These are phyloP conservation scores for Lagenidium giganteum DNA, from an alignment of 352 stramenopile genomes.

Conservation along the genomic window DNA sequence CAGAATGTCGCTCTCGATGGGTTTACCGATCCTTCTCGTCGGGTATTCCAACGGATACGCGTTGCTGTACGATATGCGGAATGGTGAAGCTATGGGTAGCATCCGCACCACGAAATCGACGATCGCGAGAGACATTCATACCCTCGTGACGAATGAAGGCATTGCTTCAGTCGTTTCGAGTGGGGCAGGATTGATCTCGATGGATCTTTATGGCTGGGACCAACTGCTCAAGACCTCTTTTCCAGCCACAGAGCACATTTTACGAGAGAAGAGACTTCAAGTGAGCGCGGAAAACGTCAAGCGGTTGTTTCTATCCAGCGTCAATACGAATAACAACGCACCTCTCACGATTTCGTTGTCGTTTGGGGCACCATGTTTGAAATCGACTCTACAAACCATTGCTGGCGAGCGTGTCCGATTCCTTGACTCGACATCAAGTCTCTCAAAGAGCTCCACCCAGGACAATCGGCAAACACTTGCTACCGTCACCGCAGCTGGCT, in stretches of 20 bases:
- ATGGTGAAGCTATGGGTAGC: conserved; percentile 33
- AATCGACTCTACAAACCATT: conserved; percentile 7
- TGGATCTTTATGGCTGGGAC: conserved; percentile 28
- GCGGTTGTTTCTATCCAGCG: conserved; percentile 20
- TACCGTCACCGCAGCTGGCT: not conserved
- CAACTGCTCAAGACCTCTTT: conserved; percentile 32
- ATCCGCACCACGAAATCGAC: conserved; percentile 13
- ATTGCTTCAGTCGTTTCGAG: conserved; percentile 2
- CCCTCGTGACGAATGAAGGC: conserved; percentile 10
- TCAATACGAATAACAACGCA: not conserved
- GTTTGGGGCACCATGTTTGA: conserved; percentile 1
- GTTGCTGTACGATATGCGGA: conserved; percentile 42
- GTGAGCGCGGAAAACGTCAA: conserved; percentile 19
- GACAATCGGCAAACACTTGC: conserved; percentile 8
- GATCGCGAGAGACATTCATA: not conserved
- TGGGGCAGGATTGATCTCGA: not conserved
- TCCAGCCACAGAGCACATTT: conserved; percentile 14
- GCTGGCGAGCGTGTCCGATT: not conserved
- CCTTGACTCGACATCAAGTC: conserved; percentile 5
- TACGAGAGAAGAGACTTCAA: conserved; percentile 19
- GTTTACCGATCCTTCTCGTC: conserved; percentile 34
- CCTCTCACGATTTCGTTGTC: conserved; percentile 10
- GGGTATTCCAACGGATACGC: conserved; percentile 40
- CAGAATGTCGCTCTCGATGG: conserved; percentile 9
- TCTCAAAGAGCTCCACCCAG: not conserved